Evolutionary conservation across 2,329 filamentous ascomycete species (phyloP), one percentile per base, ranked within the genome.

Genomic region (Dactylellina haptotyla): DNA sequence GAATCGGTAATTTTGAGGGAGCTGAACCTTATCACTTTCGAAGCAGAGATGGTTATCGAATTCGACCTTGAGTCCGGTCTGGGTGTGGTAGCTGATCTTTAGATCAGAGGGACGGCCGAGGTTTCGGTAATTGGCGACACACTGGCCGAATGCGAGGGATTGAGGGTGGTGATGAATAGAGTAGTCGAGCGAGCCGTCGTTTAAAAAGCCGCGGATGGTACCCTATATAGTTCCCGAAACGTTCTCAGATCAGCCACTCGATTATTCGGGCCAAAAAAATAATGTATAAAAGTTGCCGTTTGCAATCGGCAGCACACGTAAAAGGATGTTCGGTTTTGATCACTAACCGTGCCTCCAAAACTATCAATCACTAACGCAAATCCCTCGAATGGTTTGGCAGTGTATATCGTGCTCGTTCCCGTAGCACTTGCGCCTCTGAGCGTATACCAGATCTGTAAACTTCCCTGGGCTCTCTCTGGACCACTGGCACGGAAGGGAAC

Each of bases 81-180:
- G 81, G 16, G 86, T 86, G 79, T 87, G 85, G 76, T 91, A 90
- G 67, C 82, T 83, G 79, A 99, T 80, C 80, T 90, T 90, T 79
- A 99, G 82, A 78, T 90, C 87, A 50, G 91, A 93, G 14, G 93
- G 90, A 3, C 90, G 87, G 16, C 95, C 95, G 20, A 96, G 85
- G 82, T 99, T 99, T 77, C 95, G 90, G 84, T 97, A 99, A 48
- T 87, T 82, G 80, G 95, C 95, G 78, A 89, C 87, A 84, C 95
- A 99, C 82, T 97, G 92, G 12, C 93, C 95, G 80, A 99, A 99
- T 14, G 94, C 91, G 58, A 97, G 85, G 77, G 87, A 88, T 82
- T 97, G 93, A 14, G 97, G 88, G 78, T 87, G 89, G 76, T 88
- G 85, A 77, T 93, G 90, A 65, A 85, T 84, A 79, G 88, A 89